Percentiles rank a stretch among this genome's conserved stretches.
Evolutionary conservation across 2,329 filamentous ascomycete species (phyloP).

Genomic region (Trichophyton benhamiae): DNA sequence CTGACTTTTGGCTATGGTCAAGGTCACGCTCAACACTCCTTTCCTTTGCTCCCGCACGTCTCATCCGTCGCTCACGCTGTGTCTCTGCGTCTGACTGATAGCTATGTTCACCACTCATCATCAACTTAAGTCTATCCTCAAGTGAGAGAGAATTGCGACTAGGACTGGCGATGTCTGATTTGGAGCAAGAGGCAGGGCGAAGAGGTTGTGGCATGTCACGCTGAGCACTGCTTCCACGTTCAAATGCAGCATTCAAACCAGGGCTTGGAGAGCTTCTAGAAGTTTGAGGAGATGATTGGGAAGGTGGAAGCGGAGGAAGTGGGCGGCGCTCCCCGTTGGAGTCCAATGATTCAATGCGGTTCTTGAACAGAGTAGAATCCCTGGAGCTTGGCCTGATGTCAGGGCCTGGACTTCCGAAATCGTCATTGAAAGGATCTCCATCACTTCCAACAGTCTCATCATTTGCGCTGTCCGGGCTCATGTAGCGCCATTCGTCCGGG

Average conservation of each 20-base stretch:
- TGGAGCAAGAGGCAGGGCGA: conserved; percentile 52
- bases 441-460: conserved; percentile 41
- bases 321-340: conserved; percentile 75
- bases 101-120: conserved; percentile 68
- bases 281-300: conserved; percentile 27
- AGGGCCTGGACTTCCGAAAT: conserved; percentile 55
- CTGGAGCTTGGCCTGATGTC: conserved; percentile 40
- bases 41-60: conserved; percentile 41
- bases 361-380: conserved; percentile 29
- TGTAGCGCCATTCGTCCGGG: conserved; percentile 84
- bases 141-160: conserved; percentile 65
- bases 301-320: conserved; percentile 67
- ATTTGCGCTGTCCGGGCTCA: conserved; percentile 54
- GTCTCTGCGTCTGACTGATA: conserved; percentile 50
- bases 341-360: conserved; percentile 58
- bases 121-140: conserved; percentile 72
- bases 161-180: conserved; percentile 66
- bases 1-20: conserved; percentile 13
- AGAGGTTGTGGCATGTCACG: conserved; percentile 63
- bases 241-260: conserved; percentile 52
- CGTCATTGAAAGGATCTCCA: conserved; percentile 55
- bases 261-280: conserved; percentile 44
- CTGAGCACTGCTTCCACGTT: conserved; percentile 55
- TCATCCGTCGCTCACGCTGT: conserved; percentile 57
- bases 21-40: conserved; percentile 28